Percentiles rank a stretch among this genome's conserved stretches.
Conservation (phyloP, 164 flowering plant species). For the Macadamia integrifolia region DNA sequence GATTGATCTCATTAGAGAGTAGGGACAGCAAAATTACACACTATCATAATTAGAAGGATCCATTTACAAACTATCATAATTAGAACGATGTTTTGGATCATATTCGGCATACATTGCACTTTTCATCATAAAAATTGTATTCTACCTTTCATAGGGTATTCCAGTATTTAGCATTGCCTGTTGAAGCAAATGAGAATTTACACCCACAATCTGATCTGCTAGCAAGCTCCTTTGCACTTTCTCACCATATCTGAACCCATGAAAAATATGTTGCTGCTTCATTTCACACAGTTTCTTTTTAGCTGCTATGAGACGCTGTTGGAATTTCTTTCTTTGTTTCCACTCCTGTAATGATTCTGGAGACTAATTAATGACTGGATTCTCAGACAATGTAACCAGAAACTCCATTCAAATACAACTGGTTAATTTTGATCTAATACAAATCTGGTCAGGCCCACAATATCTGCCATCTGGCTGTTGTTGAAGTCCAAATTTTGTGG, state of each 20-base stretch:
- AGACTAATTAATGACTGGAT: constrained; percentile 4
- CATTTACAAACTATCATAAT: too few relatives aligned
- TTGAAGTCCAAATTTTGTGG: neutral
- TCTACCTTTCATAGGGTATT: constrained; percentile 47
- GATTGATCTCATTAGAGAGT: too few relatives aligned
- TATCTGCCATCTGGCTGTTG: neutral
- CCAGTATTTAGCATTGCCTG: constrained; percentile 45
- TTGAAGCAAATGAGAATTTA: constrained; percentile 69
- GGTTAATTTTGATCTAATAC: neutral
- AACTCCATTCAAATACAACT: neutral
- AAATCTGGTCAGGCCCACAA: neutral
- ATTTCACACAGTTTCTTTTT: constrained; percentile 77
- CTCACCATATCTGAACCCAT: constrained; percentile 75
- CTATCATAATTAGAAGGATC: too few relatives aligned
- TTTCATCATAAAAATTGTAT: neutral
- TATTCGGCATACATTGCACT: neutral
- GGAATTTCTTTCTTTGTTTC: constrained; percentile 73
- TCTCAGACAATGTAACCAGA: neutral
- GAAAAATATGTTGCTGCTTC: constrained; percentile 76
- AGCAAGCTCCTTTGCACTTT: constrained; percentile 57
- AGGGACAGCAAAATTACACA: too few relatives aligned
- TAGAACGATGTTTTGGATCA: neutral
- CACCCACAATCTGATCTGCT: constrained; percentile 58
- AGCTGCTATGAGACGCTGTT: constrained; percentile 59
- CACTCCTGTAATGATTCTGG: constrained; percentile 57